These are phyloP conservation scores for Nothophoma quercina DNA, from an alignment of 2,329 filamentous ascomycete species.

Conservation along the genomic window DNA sequence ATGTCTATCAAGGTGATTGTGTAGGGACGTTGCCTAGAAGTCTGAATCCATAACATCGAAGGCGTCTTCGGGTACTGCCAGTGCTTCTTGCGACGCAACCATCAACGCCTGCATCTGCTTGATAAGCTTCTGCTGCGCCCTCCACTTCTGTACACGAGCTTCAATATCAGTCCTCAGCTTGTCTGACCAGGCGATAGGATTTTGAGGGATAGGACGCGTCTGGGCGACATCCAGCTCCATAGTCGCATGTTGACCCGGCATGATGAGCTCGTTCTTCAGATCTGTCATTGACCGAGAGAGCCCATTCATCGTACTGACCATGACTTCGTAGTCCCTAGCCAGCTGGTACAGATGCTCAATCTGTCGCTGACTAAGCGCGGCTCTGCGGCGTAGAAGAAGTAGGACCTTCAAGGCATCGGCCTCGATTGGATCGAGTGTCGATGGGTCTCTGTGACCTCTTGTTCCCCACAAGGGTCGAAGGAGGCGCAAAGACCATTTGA, in stretches of 20 bases:
- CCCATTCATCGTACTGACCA: constrained; percentile 21
- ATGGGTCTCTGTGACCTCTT: constrained; percentile 11
- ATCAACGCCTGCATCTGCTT: constrained; percentile 30
- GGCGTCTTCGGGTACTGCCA: constrained; percentile 34
- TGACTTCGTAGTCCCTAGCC: constrained; percentile 25
- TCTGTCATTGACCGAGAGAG: constrained; percentile 16
- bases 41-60: constrained; percentile 35
- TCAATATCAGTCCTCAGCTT: constrained; percentile 20
- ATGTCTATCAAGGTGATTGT: too few relatives aligned
- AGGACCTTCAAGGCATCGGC: constrained; percentile 26
- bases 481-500: constrained; percentile 33
- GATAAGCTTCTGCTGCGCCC: constrained; percentile 24
- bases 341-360: constrained; percentile 27
- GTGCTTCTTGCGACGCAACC: constrained; percentile 26
- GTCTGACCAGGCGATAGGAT: constrained; percentile 38
- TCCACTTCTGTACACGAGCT: constrained; percentile 32
- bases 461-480: constrained; percentile 35
- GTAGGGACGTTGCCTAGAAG: constrained; percentile 14
- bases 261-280: constrained; percentile 26
- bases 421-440: constrained; percentile 26
- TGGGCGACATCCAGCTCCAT: background rate
- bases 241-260: constrained; percentile 3
- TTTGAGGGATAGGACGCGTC: constrained; percentile 16
- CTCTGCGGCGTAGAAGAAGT: constrained; percentile 34
- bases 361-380: constrained; percentile 24